Conservation (phyloP, 352 stramenopile genomes). For the Blastocystis hominis region DNA sequence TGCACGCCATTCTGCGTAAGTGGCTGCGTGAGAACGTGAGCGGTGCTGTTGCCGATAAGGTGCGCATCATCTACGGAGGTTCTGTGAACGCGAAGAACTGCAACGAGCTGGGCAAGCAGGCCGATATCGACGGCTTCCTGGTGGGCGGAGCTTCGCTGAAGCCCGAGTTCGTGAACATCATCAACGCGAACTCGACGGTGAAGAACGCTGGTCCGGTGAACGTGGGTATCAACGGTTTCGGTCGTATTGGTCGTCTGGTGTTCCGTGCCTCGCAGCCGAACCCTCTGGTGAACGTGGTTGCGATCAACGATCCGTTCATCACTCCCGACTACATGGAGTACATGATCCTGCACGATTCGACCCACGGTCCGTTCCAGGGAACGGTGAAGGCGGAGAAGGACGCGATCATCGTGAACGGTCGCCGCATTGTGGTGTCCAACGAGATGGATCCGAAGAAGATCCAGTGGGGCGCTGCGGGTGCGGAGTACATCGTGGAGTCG, state of each 20-base stretch:
- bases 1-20: slow-evolving; percentile 83
- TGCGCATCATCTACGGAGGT: slow-evolving; percentile 91
- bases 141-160: no score
- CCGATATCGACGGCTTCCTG: slow-evolving; percentile 96
- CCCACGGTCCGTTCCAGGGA: slow-evolving; percentile 78
- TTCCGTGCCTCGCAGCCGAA: slow-evolving; percentile 78
- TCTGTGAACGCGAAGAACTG: slow-evolving; percentile 83
- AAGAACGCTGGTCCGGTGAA: slow-evolving; percentile 67
- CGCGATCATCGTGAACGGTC: slow-evolving; percentile 80
- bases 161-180: slow-evolving; percentile 90
- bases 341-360: slow-evolving; percentile 80
- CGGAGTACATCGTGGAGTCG: slow-evolving; percentile 86
- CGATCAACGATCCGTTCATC: slow-evolving; percentile 88
- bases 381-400: slow-evolving; percentile 74
- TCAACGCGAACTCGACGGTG: slow-evolving; percentile 71
- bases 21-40: slow-evolving; percentile 83
- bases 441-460: slow-evolving; percentile 85
- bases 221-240: slow-evolving; percentile 96
- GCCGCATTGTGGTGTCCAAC: slow-evolving; percentile 81
- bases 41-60: slow-evolving; percentile 76
- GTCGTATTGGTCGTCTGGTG: slow-evolving; percentile 91
- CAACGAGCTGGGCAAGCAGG: slow-evolving; percentile 79
- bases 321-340: slow-evolving; percentile 90
- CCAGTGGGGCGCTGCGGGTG: slow-evolving; percentile 76
- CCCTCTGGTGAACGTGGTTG: slow-evolving; percentile 77